Evolutionary conservation across 208 protist species (phyloP), one percentile per base, ranked within the genome.

Genomic region (Acanthamoeba triangularis): DNA sequence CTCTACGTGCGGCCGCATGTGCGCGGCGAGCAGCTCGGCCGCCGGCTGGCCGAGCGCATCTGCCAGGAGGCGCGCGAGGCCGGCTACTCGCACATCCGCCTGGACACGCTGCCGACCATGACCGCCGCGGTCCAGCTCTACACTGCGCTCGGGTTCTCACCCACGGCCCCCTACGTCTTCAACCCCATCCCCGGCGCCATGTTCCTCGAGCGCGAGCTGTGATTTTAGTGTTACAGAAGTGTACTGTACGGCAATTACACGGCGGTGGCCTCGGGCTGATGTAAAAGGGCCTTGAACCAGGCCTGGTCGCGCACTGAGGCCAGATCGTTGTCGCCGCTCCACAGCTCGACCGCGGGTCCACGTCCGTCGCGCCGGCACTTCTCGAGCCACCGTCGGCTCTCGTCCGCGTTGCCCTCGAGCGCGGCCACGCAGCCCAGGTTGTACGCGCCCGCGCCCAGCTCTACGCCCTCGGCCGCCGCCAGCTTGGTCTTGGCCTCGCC

Each of bases 381-480:
- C 56, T 92, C 59, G 20, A 92, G 63, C 85, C 85, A 92, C 54
- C n/a, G 20, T 18, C 41, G 11, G 85, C 54, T 47, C 2, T 74
- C 85, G 10, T 92, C 54, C 8, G n/a, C 56, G 63, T 92, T 49
- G 8, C 85, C 85, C 63, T 74, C 63, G 2, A 92, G 63, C 18
- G 85, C 85, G 30, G 59, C 59, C 6, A 92, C 54, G 85, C 85
- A 92, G n/a, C 54, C 85, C 85, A 92, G 30, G 41, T 92, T 92
- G 85, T 92, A 92, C 20, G 85, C 47, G 33, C 59, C 85, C 11
- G 56, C 35, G 33, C 85, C 85, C 13, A 37, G 0, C 16, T 74
- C 54, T 1, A 92, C 35, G 33, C 13, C 59, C 61, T 92, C 85
- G 33, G 85, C 85, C 7, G n/a, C 44, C 25, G 23, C 23, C 25